Evolutionary conservation across 768 basidiomycete species (phyloP), one percentile per base, ranked within the genome.

Genomic region (Leccinum subtestaceum): DNA sequence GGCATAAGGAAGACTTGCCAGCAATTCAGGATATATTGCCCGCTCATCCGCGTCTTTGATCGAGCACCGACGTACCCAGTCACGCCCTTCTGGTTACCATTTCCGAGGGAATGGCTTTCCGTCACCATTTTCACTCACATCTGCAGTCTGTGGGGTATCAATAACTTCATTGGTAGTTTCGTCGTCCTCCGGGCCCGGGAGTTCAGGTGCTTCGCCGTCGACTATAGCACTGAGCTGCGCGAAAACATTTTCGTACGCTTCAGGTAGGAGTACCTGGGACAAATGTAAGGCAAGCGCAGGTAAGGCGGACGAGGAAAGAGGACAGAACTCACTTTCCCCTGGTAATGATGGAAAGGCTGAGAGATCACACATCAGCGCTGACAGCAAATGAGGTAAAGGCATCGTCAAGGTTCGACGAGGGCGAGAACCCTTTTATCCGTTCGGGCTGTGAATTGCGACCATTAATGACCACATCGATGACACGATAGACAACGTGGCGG

Each of bases 141-240:
- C 61, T 21, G 43, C 54, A 21, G n/a, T 21, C 36, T 59, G 52
- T n/a, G 32, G 3, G n/a, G 55, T 60, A 53, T 61, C 57, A 3
- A 36, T 10, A 34, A 48, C 56, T 43, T 67, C 72, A 13, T 61
- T 59, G 21, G 46, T 43, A 7, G 23, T 47, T 17, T 62, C 65
- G 1, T 77, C 77, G 1, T 84, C 81, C 19, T 83, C 84, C 0
- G 95, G 95, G 32, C 25, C 25, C 25, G 25, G 25, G 25, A 99
- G 76, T 36, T 85, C 85, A 4, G 96, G 96, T 11, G 95, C 89
- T 57, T 94, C 91, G 0, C 95, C 96, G 63, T 97, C 88, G 2
- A 99, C 95, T 62, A 99, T 98, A 4, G 95, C 95, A n/a, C 89
- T 92, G 43, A 91, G 77, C 71, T 99, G 96, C 2, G 95, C 96